Conservation (phyloP, 2,329 filamentous ascomycete species). For the Fonsecaea erecta region DNA sequence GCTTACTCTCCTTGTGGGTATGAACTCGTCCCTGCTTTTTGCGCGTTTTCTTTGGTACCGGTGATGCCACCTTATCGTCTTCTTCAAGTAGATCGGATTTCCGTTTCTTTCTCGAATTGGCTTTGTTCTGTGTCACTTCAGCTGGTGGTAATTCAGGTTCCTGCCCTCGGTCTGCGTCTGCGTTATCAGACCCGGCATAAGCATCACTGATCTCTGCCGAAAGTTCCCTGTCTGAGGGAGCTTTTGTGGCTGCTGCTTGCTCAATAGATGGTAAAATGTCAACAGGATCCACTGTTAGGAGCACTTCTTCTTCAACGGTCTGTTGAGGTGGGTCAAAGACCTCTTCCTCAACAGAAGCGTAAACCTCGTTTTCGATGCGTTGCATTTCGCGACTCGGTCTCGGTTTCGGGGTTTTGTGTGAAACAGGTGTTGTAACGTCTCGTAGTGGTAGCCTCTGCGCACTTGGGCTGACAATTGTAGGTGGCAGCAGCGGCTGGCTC, state of each 20-base stretch:
- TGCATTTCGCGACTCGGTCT: slow-evolving; percentile 21
- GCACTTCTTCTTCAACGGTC: slow-evolving; percentile 9
- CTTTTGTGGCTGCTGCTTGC: slow-evolving; percentile 19
- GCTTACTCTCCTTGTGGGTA: neutral
- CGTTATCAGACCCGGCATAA: slow-evolving; percentile 28
- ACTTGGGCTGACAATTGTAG: slow-evolving; percentile 16
- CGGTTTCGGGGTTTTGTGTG: slow-evolving; percentile 23
- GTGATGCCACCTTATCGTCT: slow-evolving; percentile 34
- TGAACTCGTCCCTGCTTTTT: slow-evolving; percentile 30
- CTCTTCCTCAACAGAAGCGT: slow-evolving; percentile 18
- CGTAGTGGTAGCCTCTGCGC: slow-evolving; percentile 28
- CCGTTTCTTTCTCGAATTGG: slow-evolving; percentile 37
- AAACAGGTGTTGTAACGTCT: slow-evolving; percentile 23
- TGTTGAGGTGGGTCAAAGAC: slow-evolving; percentile 11
- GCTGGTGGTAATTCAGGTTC: slow-evolving; percentile 19
- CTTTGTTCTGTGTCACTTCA: slow-evolving; percentile 24
- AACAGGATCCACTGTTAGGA: neutral
- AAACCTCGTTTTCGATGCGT: slow-evolving; percentile 7
- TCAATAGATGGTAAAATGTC: slow-evolving; percentile 18
- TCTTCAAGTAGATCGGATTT: slow-evolving; percentile 35
- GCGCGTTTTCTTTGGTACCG: slow-evolving; percentile 32
- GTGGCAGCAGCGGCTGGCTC: neutral
- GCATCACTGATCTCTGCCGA: slow-evolving; percentile 29
- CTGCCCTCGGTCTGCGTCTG: slow-evolving; percentile 31
- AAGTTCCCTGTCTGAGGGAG: neutral